These are phyloP conservation scores for Argentina anserina DNA, from an alignment of 306 rosid genomes.

Conservation along the genomic window DNA sequence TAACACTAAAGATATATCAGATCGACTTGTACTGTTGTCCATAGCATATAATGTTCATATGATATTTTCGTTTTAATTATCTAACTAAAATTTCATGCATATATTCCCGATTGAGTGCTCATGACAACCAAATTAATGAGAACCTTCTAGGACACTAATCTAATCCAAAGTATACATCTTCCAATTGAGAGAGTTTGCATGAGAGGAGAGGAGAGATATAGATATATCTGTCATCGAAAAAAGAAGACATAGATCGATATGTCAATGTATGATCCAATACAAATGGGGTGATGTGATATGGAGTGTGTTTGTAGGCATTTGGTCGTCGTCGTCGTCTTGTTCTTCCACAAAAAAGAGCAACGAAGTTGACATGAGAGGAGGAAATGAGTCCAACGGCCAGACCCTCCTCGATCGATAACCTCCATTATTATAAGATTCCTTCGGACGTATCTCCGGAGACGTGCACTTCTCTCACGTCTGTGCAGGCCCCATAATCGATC, in stretches of 20 bases:
- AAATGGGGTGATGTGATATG: not conserved
- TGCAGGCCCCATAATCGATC: constrained; percentile 17
- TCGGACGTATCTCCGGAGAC: constrained; percentile 34
- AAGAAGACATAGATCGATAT: no score
- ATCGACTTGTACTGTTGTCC: not conserved
- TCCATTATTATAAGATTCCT: constrained; percentile 56
- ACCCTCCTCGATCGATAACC: not conserved
- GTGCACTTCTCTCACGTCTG: constrained; percentile 37
- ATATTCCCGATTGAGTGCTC: not conserved
- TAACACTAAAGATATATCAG: no score
- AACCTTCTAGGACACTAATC: not conserved
- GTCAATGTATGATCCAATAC: not conserved
- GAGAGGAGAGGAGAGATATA: not conserved
- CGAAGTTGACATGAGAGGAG: constrained; percentile 66
- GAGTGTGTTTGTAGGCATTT: not conserved
- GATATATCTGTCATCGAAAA: no score
- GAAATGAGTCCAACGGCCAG: constrained; percentile 21
- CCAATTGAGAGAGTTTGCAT: not conserved
- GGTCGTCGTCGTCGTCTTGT: not conserved
- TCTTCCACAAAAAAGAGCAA: constrained; percentile 24
- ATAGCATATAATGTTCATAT: not conserved
- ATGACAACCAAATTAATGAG: not conserved
- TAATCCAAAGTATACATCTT: no score
- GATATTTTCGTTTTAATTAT: no score
- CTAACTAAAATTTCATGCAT: no score